Percentiles rank a stretch among this genome's conserved stretches.
phyloP scores from a whole-genome alignment of 164 flowering plant genomes.

The Aristolochia contorta region DNA sequence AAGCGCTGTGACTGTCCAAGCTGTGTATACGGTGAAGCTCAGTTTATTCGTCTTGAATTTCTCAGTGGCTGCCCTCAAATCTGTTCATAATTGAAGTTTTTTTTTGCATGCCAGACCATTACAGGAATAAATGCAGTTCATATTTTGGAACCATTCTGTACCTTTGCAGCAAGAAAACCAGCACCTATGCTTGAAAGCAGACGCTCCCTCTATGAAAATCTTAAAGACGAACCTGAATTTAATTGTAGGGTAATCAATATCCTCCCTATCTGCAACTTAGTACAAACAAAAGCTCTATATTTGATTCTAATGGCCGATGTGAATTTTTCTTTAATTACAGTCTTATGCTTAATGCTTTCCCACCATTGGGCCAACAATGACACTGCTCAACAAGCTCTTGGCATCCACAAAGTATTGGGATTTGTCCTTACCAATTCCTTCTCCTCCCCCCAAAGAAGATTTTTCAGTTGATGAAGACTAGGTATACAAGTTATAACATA shows the following conservation, averaged over 20 bases:
- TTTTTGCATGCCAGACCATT: constrained; percentile 4
- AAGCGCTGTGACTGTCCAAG: constrained; percentile 17
- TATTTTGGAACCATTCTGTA: constrained; percentile 25
- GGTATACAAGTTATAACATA: no score
- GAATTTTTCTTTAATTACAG: background rate
- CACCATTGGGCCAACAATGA: background rate
- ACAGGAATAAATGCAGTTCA: constrained; percentile 1
- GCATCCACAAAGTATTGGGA: background rate
- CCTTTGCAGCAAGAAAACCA: constrained; percentile 6
- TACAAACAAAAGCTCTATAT: background rate
- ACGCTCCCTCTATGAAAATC: constrained; percentile 6
- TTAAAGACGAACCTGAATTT: background rate
- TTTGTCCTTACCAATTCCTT: no score
- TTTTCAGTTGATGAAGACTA: no score
- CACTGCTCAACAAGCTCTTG: background rate
- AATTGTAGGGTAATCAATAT: background rate
- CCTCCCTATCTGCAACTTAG: background rate
- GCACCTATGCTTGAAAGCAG: background rate
- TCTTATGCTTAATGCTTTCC: background rate
- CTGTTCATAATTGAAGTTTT: background rate
- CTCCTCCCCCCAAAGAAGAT: no score
- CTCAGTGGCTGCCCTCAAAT: no score
- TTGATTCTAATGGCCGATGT: no score
- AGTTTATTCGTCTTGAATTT: background rate
- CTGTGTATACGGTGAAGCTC: constrained; percentile 12